Evolutionary conservation across 164 flowering plant species (phyloP).

Genomic region (Annona cherimola): DNA sequence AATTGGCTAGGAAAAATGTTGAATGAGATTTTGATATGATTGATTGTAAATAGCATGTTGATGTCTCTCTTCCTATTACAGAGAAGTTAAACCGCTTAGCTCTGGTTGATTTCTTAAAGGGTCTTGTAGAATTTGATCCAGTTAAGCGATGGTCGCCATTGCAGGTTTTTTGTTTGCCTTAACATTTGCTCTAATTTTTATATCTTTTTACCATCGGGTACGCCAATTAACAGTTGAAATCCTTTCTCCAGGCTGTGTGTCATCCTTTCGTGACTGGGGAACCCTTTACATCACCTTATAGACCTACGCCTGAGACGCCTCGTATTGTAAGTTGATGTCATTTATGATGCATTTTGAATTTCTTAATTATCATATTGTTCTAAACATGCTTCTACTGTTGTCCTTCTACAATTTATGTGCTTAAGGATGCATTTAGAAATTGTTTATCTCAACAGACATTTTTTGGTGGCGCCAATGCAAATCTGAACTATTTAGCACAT

Average conservation of each 20-base stretch:
- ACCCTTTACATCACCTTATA: slow-evolving; percentile 76
- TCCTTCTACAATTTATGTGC: neutral
- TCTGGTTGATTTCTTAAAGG: slow-evolving; percentile 86
- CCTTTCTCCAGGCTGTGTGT: slow-evolving; percentile 68
- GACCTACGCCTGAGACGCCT: slow-evolving; percentile 79
- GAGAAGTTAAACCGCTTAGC: slow-evolving; percentile 75
- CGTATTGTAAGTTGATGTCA: slow-evolving; percentile 51
- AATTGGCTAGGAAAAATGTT: neutral
- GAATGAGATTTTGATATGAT: neutral
- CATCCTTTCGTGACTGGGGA: slow-evolving; percentile 98
- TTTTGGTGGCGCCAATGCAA: too few species aligned
- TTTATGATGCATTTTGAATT: neutral
- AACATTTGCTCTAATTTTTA: neutral
- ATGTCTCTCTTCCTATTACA: slow-evolving; percentile 28
- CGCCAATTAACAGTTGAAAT: slow-evolving; percentile 5
- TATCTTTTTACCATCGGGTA: neutral
- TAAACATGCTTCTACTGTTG: neutral
- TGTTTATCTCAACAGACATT: too few species aligned
- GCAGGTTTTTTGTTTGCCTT: slow-evolving; percentile 50
- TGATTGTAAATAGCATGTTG: slow-evolving; percentile 5
- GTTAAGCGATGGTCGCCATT: slow-evolving; percentile 97
- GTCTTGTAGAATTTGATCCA: slow-evolving; percentile 97
- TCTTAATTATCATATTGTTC: neutral
- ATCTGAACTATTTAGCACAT: too few species aligned
- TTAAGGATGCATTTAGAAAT: neutral